These are phyloP conservation scores for Aspergillus unguis DNA, from an alignment of 2,329 filamentous ascomycete genomes.

Conservation along the genomic window DNA sequence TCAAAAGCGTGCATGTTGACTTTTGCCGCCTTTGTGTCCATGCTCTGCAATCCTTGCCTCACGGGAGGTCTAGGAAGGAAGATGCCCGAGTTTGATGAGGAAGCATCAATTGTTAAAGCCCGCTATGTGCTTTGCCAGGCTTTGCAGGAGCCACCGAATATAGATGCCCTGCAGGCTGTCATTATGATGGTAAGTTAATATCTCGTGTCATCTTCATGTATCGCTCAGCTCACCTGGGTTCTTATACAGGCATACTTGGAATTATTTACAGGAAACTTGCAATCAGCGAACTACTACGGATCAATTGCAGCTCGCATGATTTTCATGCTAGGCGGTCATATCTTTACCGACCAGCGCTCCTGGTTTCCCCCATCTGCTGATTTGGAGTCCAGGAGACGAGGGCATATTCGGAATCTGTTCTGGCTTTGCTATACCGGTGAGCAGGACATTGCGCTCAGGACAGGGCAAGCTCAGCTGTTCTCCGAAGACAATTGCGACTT, in stretches of 20 bases:
- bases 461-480: constrained; percentile 52
- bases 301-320: constrained; percentile 48
- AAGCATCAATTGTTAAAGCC: constrained; percentile 42
- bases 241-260: constrained; percentile 42
- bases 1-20: constrained; percentile 50
- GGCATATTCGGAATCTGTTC: constrained; percentile 45
- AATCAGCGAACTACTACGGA: constrained; percentile 45
- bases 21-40: constrained; percentile 44
- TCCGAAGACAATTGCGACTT: constrained; percentile 54
- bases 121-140: constrained; percentile 44
- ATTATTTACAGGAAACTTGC: constrained; percentile 47
- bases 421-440: constrained; percentile 57
- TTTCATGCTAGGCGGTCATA: constrained; percentile 51
- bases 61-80: not conserved
- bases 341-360: constrained; percentile 20
- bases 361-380: constrained; percentile 22
- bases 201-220: not conserved
- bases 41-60: constrained; percentile 22
- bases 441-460: constrained; percentile 55
- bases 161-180: constrained; percentile 46
- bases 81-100: constrained; percentile 35
- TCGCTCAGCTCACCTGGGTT: not conserved
- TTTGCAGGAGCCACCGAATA: constrained; percentile 41
- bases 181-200: constrained; percentile 47
- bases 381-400: constrained; percentile 19